Evolutionary conservation across 306 rosid genomes (phyloP), one percentile per base, ranked within the genome.

Genomic region (Cyclanthera cordifolia): DNA sequence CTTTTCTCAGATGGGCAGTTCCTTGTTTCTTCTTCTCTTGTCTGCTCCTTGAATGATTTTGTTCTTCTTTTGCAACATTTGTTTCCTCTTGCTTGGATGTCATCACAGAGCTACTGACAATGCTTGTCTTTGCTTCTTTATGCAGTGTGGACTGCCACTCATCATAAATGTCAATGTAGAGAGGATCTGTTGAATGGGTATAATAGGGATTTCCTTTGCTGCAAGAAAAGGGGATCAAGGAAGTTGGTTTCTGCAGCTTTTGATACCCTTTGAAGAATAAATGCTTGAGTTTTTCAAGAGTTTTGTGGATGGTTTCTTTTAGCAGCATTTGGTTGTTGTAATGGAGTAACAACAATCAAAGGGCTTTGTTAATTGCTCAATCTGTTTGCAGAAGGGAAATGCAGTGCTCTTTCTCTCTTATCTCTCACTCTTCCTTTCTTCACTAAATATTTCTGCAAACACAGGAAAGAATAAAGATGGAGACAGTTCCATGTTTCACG

Each of bases 101-200:
- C 8, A 68, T 30, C n/a, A 64, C 70, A 72, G 14, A 53, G 23
- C 53, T 66, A 71, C 32, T 41, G 47, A 74, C 78, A 64, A 21
- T 27, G 30, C 43, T 37, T 37, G 2, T 37, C 43, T 8, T 37
- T 37, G 43, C 43, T 5, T 10, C 43, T 37, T 37, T 37, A 1
- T 37, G 43, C 43, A 37, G 43, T 37, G 43, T 37, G 43, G 43
- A 7, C 43, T 37, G 43, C 43, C 83, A 78, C 51, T 87, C 43
- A 74, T 94, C 96, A 32, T 85, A 85, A 13, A 85, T 83, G 75
- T 84, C 88, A 12, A 73, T 69, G 81, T 88, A 88, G 65, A 88
- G 75, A 25, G 79, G 75, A 50, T 86, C 88, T 12, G 81, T 75
- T 45, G 76, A 76, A 70, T 68, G 80, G 64, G 70, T 75, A 50